Base-by-base conservation (phyloP, 345 rosid genomes). In the Gossypium thurberi region DNA sequence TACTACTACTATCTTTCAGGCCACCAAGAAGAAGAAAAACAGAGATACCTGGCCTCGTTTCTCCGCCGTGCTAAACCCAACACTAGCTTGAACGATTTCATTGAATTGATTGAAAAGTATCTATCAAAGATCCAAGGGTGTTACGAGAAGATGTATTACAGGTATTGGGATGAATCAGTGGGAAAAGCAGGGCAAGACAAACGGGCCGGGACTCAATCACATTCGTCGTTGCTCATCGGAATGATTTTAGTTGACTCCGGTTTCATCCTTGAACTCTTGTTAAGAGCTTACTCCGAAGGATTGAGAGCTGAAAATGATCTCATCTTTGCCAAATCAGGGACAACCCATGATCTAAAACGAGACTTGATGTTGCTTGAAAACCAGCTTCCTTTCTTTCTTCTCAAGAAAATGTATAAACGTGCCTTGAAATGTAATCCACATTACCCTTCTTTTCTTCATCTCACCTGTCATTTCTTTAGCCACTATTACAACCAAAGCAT, bases 201-300 rank as follows among this genome's bases (percentile, higher is more conserved):
- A 28, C 33, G 33, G 33, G 33, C 33, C 33, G 33, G 33, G 33
- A 3, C 5, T 28, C 33, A 3, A 28, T 28, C 33, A 3, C 33
- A 28, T 28, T 28, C 33, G 33, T 28, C 33, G 33, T 28, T 28
- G 5, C 33, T 28, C 33, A 28, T 28, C 5, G 33, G 33, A 28
- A 28, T 28, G 57, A 9, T 48, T 26, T 13, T 68, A 21, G 33
- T 26, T 2, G 71, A 68, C 26, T 44, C 71, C 6, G 17, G 10
- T 1, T 68, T 68, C 71, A 47, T 67, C 0, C 25, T 68, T 68
- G 58, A 68, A 26, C 71, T 68, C 23, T 25, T 68, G 57, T 68
- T 25, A 57, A 68, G 17, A 28, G 42, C 6, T 0, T 68, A 21
- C 25, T 15, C 8, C 71, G 25, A 47, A 42, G 42, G 14, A 68